Evolutionary conservation across 2,329 filamentous ascomycete genomes (phyloP), one percentile per base, ranked within the genome.

Genomic region (Hymenoscyphus scutula): DNA sequence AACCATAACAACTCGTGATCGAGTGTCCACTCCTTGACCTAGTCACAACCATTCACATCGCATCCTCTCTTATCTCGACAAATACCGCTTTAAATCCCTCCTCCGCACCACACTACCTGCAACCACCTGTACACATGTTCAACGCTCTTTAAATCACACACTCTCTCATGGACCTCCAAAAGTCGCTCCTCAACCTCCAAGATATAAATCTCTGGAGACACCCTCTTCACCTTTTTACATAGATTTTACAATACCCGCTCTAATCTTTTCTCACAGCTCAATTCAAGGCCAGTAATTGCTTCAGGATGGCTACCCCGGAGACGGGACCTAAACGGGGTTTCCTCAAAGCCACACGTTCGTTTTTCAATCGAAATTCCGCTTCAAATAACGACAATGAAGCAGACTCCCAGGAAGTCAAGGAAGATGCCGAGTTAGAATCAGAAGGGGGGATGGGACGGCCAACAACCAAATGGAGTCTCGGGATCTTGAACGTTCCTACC

Each of bases 401-500:
- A 27, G 29, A 54, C 7, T 30, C 15, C 30, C 5, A 53, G 23
- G n/a, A 32, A 7, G 25, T 5, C 27, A 29, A n/a, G 27, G 53
- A 54, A 17, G 25, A 29, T 30, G 53, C 8, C 5, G 25, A 30
- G 15, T 32, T 8, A 10, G 45, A 51, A 2, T 19, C 56, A 25
- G 37, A 38, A 1, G 29, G 27, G 13, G 48, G n/a, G 5, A 37
- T 23, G 11, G 48, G 48, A 53, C 27, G 45, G 4, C 58, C 41
- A 27, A 53, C 72, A 29, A 72, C 79, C 6, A 81, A 73, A 76
- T 87, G 84, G 84, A 83, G 79, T 56, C 79, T 96, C 78, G 92
- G 93, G n/a, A 90, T 97, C 29, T 76, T 97, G 66, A 93, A 92
- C 71, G 91, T 95, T 70, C 84, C 79, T 56, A 76, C 88, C 62